Evolutionary conservation across 495 filamentous ascomycete species (phyloP).

Genomic region (Podospora australis): DNA sequence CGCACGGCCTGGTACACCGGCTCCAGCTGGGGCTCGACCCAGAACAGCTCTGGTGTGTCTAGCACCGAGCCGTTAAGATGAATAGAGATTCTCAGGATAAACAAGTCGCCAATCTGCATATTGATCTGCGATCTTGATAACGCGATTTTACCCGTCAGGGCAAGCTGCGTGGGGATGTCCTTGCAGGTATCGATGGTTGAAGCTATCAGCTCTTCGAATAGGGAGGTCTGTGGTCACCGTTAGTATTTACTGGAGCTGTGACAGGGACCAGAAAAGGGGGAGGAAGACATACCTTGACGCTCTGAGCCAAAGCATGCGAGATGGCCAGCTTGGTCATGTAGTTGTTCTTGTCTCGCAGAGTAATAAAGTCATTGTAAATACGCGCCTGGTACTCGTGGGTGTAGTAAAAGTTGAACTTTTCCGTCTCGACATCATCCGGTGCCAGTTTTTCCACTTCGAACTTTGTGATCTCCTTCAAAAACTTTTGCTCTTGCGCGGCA

Average conservation of each 20-base stretch:
- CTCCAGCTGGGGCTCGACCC: conserved; percentile 94
- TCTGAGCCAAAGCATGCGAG: conserved; percentile 88
- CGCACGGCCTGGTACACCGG: conserved; percentile 92
- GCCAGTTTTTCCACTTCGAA: conserved; percentile 88
- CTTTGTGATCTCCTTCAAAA: conserved; percentile 90
- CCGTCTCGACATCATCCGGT: conserved; percentile 83
- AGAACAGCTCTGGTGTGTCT: conserved; percentile 97
- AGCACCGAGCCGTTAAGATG: conserved; percentile 95
- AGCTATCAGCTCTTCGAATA: conserved; percentile 94
- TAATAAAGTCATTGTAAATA: conserved; percentile 99
- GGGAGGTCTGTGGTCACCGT: conserved; percentile 60
- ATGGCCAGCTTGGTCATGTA: conserved; percentile 98
- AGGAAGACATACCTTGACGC: conserved; percentile 61
- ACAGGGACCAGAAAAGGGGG: not conserved
- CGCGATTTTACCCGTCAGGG: conserved; percentile 80
- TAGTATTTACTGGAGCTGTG: conserved; percentile 5
- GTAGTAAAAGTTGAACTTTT: conserved; percentile 99
- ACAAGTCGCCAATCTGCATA: conserved; percentile 97
- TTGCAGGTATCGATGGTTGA: conserved; percentile 86
- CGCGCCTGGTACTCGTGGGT: conserved; percentile 93
- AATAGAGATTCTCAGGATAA: conserved; percentile 94
- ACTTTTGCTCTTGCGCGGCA: conserved; percentile 70
- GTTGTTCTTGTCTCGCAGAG: conserved; percentile 80
- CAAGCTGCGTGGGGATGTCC: conserved; percentile 83
- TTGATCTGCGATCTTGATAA: conserved; percentile 83